Evolutionary conservation across 2,329 filamentous ascomycete genomes (phyloP), one percentile per base, ranked within the genome.

Genomic region (Trichophyton simii): DNA sequence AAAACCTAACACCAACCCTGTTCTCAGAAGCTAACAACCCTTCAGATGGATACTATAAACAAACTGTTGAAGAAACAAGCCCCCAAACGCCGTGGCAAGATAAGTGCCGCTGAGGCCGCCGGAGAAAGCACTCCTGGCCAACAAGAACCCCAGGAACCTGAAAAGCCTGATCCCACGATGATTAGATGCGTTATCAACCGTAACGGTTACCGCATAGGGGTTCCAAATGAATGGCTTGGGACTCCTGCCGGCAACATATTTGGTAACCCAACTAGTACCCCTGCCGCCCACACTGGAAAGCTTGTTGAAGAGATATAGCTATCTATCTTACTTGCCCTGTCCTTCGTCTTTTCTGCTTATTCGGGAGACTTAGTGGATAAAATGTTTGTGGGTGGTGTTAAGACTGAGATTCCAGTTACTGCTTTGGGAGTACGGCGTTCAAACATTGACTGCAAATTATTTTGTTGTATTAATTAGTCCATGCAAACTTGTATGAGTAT

Each of bases 21-120:
- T 31, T 36, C 18, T 34, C 11, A 18, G 31, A 55, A 34, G 9
- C 28, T 55, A 55, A 55, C 28, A 65, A 38, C 18, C 1, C 2
- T 58, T 48, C 63, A 85, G 82, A 83, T 84, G 79, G 83, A 85
- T 68, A 86, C 83, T 1, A 86, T 86, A 72, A 85, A 86, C 70
- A 81, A 83, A 61, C 78, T 86, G n/a, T 79, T 87, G 58, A 83
- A 83, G 68, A 86, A 85, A 68, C 84, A 85, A 71, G 82, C 83
- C 1, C 82, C 84, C 1, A 87, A 87, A 70, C 74, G 77, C 13
- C 76, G 78, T 48, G 78, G 78, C 36, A 76, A 77, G 60, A 79
- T 79, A 52, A 72, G 75, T 5, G 76, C 75, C 18, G 75, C 72
- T 8, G 77, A 79, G 61, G 74, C 72, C 1, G 67, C 73, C 41